Percentiles rank a stretch among this genome's conserved stretches.
Evolutionary conservation across 148 eudicot species (phyloP).

Genomic region (Suaeda aralocaspica): DNA sequence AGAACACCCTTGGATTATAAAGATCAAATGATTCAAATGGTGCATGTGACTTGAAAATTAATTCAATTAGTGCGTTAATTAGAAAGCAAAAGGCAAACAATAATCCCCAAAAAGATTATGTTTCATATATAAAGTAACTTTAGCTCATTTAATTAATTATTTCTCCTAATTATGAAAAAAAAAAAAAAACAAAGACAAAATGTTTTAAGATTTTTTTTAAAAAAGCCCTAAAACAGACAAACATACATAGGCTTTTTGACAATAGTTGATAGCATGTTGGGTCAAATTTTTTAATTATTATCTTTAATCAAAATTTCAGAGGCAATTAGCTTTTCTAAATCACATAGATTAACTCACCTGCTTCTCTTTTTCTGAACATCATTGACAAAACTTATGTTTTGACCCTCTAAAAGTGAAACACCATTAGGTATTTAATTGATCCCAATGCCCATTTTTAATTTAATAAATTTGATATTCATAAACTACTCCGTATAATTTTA

Average conservation of each 20-base stretch:
- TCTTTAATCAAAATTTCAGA: background rate
- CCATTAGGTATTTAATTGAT: constrained; percentile 32
- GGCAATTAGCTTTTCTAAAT: constrained; percentile 22
- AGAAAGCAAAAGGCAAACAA: constrained; percentile 7
- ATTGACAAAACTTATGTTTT: constrained; percentile 25
- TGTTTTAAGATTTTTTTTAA: background rate
- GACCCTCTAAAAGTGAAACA: constrained; percentile 31
- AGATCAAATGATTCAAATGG: too few species aligned
- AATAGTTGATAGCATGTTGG: constrained; percentile 8
- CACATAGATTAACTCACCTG: constrained; percentile 27
- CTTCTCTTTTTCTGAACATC: constrained; percentile 27
- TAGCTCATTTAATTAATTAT: background rate
- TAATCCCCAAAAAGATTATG: constrained; percentile 30
- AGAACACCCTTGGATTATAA: too few species aligned
- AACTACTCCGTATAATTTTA: too few species aligned
- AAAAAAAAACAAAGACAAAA: background rate
- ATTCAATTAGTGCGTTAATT: too few species aligned
- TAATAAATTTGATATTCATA: too few species aligned
- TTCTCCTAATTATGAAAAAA: background rate
- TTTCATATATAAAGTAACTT: constrained; percentile 19
- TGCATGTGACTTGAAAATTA: too few species aligned
- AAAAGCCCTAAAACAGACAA: constrained; percentile 3
- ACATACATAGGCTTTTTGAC: constrained; percentile 16
- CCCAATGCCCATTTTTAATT: constrained; percentile 28
- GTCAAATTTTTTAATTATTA: background rate